phyloP scores from a whole-genome alignment of 2,329 filamentous ascomycete species.

The Aspergillus sp. region DNA sequence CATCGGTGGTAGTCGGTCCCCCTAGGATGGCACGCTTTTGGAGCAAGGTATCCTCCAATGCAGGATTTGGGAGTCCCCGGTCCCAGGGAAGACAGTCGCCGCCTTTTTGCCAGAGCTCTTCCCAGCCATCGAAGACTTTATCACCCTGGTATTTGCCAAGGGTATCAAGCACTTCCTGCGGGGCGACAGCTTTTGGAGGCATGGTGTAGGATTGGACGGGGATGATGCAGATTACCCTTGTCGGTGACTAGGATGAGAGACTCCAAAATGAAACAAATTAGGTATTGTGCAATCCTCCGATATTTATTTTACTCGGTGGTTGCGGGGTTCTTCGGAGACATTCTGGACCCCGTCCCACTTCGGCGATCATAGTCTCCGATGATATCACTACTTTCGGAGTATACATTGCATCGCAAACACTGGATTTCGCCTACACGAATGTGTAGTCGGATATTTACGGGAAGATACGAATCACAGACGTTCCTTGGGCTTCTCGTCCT shows the following conservation, averaged over 20 bases:
- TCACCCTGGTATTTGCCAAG: constrained; percentile 16
- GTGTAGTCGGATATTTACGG: background rate
- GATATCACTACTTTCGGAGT: background rate
- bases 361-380: background rate
- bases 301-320: too few relatives aligned
- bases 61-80: constrained; percentile 56
- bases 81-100: constrained; percentile 59
- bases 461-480: background rate
- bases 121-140: constrained; percentile 50
- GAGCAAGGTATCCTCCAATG: constrained; percentile 54
- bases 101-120: constrained; percentile 53
- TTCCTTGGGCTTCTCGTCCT: background rate
- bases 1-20: constrained; percentile 23
- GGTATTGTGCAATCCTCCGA: too few relatives aligned
- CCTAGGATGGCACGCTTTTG: constrained; percentile 38
- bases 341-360: background rate
- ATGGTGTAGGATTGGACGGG: background rate
- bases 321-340: too few relatives aligned
- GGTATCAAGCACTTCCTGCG: background rate
- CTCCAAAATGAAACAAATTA: too few relatives aligned
- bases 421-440: background rate
- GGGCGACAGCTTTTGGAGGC: background rate
- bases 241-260: too few relatives aligned
- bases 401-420: too few relatives aligned
- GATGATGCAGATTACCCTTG: too few relatives aligned